Conservation (phyloP, 202 grass and related monocot species). For the Saccharum hybrid region DNA sequence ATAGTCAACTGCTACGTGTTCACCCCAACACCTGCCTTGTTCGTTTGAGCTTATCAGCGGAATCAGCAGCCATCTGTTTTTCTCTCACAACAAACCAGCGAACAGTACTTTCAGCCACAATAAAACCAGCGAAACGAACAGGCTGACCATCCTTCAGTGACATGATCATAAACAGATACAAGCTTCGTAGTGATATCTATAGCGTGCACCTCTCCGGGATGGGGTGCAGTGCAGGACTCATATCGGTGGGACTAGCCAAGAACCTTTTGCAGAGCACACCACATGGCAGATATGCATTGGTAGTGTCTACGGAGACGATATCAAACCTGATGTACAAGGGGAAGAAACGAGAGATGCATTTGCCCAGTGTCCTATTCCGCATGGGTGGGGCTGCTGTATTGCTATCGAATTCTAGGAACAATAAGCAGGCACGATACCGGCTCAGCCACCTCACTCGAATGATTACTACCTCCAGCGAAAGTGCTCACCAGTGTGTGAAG, state of each 20-base stretch:
- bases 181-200: not conserved
- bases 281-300: not conserved
- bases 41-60: too few relatives aligned
- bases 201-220: not conserved
- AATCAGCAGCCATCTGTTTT: too few relatives aligned
- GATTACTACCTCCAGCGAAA: constrained; percentile 26
- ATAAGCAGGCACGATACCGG: constrained; percentile 28
- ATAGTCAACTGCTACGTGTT: constrained; percentile 1
- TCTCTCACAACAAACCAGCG: too few relatives aligned
- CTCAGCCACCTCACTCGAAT: constrained; percentile 44
- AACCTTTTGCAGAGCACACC: not conserved
- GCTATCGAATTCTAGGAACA: not conserved
- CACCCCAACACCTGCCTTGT: not conserved
- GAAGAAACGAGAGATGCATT: not conserved
- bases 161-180: constrained; percentile 35
- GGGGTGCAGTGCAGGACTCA: constrained; percentile 3
- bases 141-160: not conserved
- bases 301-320: not conserved
- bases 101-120: too few relatives aligned
- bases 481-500: constrained; percentile 33
- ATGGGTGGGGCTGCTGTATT: not conserved
- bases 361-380: not conserved
- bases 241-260: not conserved
- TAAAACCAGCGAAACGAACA: too few relatives aligned
- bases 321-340: not conserved